Evolutionary conservation across 148 eudicot genomes (phyloP).

Genomic region (Drosera capensis): DNA sequence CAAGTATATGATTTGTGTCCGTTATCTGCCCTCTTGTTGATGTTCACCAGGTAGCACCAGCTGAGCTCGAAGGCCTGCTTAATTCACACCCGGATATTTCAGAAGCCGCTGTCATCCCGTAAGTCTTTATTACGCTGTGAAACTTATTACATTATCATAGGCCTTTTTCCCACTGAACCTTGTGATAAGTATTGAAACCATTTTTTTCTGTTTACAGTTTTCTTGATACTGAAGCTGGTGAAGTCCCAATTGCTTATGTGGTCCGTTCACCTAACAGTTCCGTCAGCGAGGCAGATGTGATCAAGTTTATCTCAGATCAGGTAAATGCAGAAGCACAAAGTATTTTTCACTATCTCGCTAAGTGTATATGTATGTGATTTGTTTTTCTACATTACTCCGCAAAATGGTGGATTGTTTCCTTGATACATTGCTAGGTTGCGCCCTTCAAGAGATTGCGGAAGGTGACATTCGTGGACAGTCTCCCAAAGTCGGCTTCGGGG

Average conservation of each 20-base stretch:
- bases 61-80: conserved; percentile 77
- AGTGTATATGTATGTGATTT: too few relatives aligned
- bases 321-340: too few relatives aligned
- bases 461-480: conserved; percentile 25
- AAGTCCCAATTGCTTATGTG: conserved; percentile 70
- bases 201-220: conserved; percentile 18
- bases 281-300: conserved; percentile 37
- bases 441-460: conserved; percentile 44
- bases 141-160: not conserved
- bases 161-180: not conserved
- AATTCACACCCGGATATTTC: conserved; percentile 60
- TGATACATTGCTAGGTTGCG: conserved; percentile 29
- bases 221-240: conserved; percentile 80
- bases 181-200: not conserved
- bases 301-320: conserved; percentile 59
- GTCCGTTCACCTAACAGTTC: conserved; percentile 52
- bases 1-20: too few relatives aligned
- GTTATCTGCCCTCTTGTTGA: too few relatives aligned
- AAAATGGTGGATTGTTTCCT: conserved; percentile 7
- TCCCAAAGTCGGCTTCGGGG: conserved; percentile 52
- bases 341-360: too few relatives aligned
- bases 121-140: conserved; percentile 14
- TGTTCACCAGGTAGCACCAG: conserved; percentile 55
- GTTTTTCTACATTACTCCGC: too few relatives aligned
- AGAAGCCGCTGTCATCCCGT: conserved; percentile 81